These are phyloP conservation scores for Chlorophyllum brunneum DNA, from an alignment of 768 basidiomycete genomes.

Conservation along the genomic window DNA sequence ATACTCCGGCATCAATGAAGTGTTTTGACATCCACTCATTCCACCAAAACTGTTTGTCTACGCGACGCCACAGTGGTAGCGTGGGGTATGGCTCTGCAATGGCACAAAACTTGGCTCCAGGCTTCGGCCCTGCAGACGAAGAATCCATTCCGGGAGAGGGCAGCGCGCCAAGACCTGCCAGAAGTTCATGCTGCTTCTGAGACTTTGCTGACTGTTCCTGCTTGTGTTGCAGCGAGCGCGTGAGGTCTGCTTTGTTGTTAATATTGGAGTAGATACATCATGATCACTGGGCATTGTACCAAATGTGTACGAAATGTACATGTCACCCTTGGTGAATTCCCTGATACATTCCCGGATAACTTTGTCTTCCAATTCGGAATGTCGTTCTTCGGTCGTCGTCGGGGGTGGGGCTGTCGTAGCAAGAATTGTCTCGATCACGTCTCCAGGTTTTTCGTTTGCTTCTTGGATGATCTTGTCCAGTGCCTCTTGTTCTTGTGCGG, in stretches of 20 bases:
- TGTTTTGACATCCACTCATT: slow-evolving; percentile 86
- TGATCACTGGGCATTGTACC: slow-evolving; percentile 41
- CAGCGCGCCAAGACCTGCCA: slow-evolving; percentile 57
- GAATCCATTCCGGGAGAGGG: slow-evolving; percentile 25
- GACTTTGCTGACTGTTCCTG: slow-evolving; percentile 59
- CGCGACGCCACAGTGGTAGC: slow-evolving; percentile 87
- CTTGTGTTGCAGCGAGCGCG: slow-evolving; percentile 79
- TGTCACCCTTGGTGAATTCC: slow-evolving; percentile 78
- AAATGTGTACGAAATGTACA: slow-evolving; percentile 88
- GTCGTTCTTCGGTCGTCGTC: slow-evolving; percentile 56
- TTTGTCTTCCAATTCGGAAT: slow-evolving; percentile 77
- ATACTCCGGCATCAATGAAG: slow-evolving; percentile 83
- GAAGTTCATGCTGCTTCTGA: slow-evolving; percentile 53
- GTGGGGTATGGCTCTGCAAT: slow-evolving; percentile 71
- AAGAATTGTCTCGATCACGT: slow-evolving; percentile 55
- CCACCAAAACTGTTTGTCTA: slow-evolving; percentile 94
- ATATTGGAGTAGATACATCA: neutral
- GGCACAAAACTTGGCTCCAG: slow-evolving; percentile 40
- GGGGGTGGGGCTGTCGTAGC: slow-evolving; percentile 62
- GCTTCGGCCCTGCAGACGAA: slow-evolving; percentile 19
- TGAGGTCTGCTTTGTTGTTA: slow-evolving; percentile 52
- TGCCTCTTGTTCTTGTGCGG: slow-evolving; percentile 29
- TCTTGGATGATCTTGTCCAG: slow-evolving; percentile 44
- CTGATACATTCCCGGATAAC: slow-evolving; percentile 75
- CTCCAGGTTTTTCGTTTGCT: slow-evolving; percentile 42